Evolutionary conservation across 1,139 yeast genomes (phyloP), one percentile per base, ranked within the genome.

Genomic region (Scheffersomyces parashehatae): DNA sequence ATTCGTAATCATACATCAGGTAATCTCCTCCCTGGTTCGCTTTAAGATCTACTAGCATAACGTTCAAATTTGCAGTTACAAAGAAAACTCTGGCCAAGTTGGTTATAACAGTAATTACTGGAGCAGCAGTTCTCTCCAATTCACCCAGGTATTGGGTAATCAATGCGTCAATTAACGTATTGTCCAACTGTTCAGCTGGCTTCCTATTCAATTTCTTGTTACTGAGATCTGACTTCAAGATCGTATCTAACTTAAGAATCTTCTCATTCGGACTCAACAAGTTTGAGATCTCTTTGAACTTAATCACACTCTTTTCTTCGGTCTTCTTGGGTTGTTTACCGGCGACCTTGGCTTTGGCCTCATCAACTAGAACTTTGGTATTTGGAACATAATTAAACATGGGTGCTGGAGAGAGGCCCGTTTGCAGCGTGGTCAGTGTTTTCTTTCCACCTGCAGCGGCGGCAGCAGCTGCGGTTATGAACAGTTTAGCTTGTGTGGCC

Each of bases 1-100:
- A 85, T 56, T 85, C 93, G 60, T 83, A 85, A 61, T 85, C 91
- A 58, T 85, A 85, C 83, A 85, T 81, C 61, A 87, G 86, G 47
- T 85, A 81, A 52, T 81, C 82, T n/a, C 65, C 58, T 53, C 82
- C 75, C 67, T 83, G 47, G 75, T 81, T 64, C 56, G 76, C 75
- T 43, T 70, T 73, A 47, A 73, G 62, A 49, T 74, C 79, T 11
- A 74, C 69, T 52, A 73, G 48, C 64, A 69, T 69, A 3, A 73
- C 78, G 43, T 70, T 65, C 32, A 73, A 56, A 1, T 53, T 41
- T 2, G 64, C 59, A 46, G 71, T 76, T 32, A 73, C 64, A 45
- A 75, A 70, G 44, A 75, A 73, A 0, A 73, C 74, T 44, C 78
- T 52, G 4, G 79, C 79, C 50, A 58, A 56, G 49, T 70, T 71